Evolutionary conservation across 2,329 filamentous ascomycete genomes (phyloP).

Genomic region (Sphaerostilbella broomeana): DNA sequence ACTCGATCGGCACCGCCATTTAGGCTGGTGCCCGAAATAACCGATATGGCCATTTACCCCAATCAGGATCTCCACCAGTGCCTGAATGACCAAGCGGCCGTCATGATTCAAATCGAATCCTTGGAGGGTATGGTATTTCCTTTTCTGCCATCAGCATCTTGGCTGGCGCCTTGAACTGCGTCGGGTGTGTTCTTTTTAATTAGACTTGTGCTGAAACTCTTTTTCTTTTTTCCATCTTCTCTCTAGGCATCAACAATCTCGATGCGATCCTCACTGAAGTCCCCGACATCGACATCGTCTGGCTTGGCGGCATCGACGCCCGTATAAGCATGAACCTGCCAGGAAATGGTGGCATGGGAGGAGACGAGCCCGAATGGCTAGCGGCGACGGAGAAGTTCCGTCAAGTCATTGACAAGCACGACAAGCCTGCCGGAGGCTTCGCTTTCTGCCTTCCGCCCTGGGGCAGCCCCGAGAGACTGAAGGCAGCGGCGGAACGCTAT

Average conservation of each 20-base stretch:
- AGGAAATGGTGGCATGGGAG: constrained; percentile 25
- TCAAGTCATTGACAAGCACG: constrained; percentile 37
- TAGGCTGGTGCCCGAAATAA: constrained; percentile 34
- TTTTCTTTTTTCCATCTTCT: background rate
- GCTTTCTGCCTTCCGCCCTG: constrained; percentile 21
- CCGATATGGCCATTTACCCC: constrained; percentile 30
- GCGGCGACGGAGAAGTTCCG: constrained; percentile 32
- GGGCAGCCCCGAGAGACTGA: constrained; percentile 20
- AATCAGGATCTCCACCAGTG: constrained; percentile 30
- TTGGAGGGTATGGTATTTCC: constrained; percentile 21
- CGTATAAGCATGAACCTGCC: constrained; percentile 39
- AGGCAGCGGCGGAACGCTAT: constrained; percentile 22
- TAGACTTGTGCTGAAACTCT: too few relatives aligned
- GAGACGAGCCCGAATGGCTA: constrained; percentile 36
- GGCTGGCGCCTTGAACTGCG: background rate
- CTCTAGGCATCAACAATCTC: constrained; percentile 37
- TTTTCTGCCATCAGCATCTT: background rate
- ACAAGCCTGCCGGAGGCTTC: constrained; percentile 36
- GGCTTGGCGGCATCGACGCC: constrained; percentile 39
- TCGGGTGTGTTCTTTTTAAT: too few relatives aligned
- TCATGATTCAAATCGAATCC: constrained; percentile 43
- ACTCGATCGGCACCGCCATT: constrained; percentile 41
- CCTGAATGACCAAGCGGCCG: constrained; percentile 40
- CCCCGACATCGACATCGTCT: constrained; percentile 41
- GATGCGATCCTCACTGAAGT: constrained; percentile 41